phyloP scores from a whole-genome alignment of 202 grass and related monocot species.

The Schoenoplectus tabernaemontani region DNA sequence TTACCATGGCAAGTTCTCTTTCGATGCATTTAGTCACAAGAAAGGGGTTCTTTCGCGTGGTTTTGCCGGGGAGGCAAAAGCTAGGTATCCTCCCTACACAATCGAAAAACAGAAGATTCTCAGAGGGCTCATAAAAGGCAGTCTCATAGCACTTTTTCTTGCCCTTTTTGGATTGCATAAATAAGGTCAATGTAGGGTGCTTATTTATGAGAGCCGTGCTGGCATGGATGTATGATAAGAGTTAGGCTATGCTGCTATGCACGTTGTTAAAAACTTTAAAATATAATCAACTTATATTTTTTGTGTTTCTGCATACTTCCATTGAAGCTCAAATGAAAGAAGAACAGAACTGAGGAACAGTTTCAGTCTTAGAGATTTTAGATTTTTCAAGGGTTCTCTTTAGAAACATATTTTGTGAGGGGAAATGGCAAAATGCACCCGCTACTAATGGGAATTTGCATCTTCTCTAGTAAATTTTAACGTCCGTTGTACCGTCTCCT shows the following conservation, averaged over 20 bases:
- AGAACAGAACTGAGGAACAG: too few relatives aligned
- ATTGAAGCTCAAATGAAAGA: too few relatives aligned
- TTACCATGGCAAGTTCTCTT: conserved; percentile 83
- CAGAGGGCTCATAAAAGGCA: conserved; percentile 58
- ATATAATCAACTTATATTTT: not conserved
- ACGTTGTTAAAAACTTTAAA: not conserved
- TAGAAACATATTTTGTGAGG: too few relatives aligned
- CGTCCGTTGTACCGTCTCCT: too few relatives aligned
- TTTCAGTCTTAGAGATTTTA: too few relatives aligned
- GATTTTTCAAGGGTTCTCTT: too few relatives aligned
- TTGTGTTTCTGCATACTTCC: not conserved
- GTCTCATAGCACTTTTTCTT: conserved; percentile 54
- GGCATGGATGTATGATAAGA: not conserved
- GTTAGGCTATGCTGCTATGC: not conserved
- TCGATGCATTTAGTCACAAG: conserved; percentile 78
- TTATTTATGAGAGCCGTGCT: not conserved
- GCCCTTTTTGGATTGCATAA: conserved; percentile 54
- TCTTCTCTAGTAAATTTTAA: too few relatives aligned
- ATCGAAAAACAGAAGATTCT: conserved; percentile 60
- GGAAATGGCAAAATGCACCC: too few relatives aligned
- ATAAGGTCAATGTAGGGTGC: not conserved
- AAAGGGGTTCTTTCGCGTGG: conserved; percentile 56
- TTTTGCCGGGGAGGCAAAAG: conserved; percentile 37
- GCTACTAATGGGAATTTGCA: too few relatives aligned
- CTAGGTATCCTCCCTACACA: conserved; percentile 84